Base-by-base conservation (phyloP, 768 basidiomycete genomes). In the Lyophyllum atratum region DNA sequence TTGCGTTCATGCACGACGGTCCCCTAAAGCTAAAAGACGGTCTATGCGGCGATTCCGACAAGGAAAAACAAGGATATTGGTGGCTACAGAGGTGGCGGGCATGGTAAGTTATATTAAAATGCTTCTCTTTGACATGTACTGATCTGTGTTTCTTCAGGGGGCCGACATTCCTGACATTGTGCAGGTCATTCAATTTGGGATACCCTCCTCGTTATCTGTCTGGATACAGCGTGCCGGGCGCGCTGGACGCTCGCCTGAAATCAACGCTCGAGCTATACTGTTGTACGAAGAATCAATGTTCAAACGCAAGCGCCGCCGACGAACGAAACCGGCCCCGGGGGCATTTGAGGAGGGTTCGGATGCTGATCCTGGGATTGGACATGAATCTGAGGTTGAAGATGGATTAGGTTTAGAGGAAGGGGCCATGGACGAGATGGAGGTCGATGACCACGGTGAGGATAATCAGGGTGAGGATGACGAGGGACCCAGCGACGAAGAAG, bases 91-190 rank as follows among this genome's bases (percentile, higher is more conserved):
- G 46, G 73, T 68, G 0, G 72, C 71, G 4, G 74, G 73, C 24
- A 76, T 76, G 73, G 75, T 74, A 55, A 19, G 70, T 59, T 49
- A n/a, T 31, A 24, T 34, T 12, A 15, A 40, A 39, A 17, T 52
- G 11, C 11, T 5, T 7, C 3, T 22, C 3, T n/a, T 22, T 48
- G 1, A 19, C 2, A 24, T 28, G 7, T 12, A 2, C 7, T 31
- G 19, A 31, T 9, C 1, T 10, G 25, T 19, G 8, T 21, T 22
- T 34, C 3, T 33, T 45, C 8, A 74, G 72, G 73, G 73, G 4
- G 54, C 68, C 0, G 71, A 75, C 46, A 75, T 77, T 22, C 68
- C 72, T 0, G 70, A 78, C 55, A 68, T 78, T 26, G 68, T 68
- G 14, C 66, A 70, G 14, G 66, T 72, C 1, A 61, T 73, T 17